A percentile compares a stretch with the other conserved stretches of the same genome.
These are phyloP conservation scores for Solanum ossicruentum DNA, from an alignment of 257 asterid genomes.

Conservation along the genomic window DNA sequence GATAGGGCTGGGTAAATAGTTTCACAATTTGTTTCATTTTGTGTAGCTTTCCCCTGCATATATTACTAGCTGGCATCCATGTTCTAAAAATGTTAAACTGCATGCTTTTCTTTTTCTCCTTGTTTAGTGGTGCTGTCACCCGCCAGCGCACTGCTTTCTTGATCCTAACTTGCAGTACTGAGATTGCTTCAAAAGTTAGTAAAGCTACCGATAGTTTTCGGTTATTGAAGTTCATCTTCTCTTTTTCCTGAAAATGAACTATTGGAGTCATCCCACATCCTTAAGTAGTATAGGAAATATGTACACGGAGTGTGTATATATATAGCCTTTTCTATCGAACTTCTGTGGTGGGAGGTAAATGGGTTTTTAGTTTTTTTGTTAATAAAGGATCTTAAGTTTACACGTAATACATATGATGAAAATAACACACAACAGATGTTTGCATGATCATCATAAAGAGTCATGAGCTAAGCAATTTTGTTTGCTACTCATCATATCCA, in stretches of 20 bases:
- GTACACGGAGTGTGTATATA: background rate
- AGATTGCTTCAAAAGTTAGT: background rate
- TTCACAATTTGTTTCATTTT: no score
- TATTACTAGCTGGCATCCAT: background rate
- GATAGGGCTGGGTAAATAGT: no score
- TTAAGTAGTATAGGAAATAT: background rate
- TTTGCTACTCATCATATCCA: background rate
- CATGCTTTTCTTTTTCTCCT: background rate
- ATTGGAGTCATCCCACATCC: background rate
- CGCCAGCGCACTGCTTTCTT: no score
- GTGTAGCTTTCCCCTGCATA: no score
- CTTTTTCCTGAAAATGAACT: background rate
- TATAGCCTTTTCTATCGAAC: background rate
- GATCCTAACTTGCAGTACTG: background rate
- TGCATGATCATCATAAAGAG: background rate
- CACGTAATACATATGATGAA: background rate
- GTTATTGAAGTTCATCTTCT: background rate
- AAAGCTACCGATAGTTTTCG: background rate
- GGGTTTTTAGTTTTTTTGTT: background rate
- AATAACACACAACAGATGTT: background rate
- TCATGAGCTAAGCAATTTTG: no score
- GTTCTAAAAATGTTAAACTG: background rate
- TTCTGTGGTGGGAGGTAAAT: no score
- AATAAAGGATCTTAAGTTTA: background rate
- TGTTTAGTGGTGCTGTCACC: background rate